These are phyloP conservation scores for Alternaria arbusti DNA, from an alignment of 2,329 filamentous ascomycete species.

Conservation along the genomic window DNA sequence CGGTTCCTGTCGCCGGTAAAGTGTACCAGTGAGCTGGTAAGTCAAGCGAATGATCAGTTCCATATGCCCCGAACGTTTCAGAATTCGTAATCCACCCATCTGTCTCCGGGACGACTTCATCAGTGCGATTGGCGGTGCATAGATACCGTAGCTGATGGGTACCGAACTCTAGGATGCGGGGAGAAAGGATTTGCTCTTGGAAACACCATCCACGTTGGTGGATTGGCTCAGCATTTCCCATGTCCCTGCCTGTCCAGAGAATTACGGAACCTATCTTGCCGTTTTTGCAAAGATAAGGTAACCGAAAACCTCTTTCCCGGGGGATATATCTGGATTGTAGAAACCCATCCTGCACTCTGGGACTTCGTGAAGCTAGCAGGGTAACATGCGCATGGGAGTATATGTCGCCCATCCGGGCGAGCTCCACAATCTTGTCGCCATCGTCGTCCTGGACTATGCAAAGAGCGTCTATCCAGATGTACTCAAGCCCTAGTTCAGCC, in stretches of 20 bases:
- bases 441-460: constrained; percentile 4
- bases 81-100: background rate
- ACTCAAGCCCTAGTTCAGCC: background rate
- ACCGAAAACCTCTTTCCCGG: background rate
- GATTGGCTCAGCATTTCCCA: background rate
- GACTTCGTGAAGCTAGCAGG: background rate
- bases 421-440: background rate
- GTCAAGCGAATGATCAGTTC: background rate
- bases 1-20: background rate
- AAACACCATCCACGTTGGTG: background rate
- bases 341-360: background rate
- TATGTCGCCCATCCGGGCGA: background rate
- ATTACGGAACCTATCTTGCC: background rate
- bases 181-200: background rate
- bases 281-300: background rate
- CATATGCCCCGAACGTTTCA: background rate
- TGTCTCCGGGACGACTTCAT: background rate
- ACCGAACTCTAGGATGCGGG: background rate
- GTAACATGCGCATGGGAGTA: background rate
- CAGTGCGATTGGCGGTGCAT: background rate
- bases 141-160: background rate
- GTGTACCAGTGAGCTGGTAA: background rate
- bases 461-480: constrained; percentile 2
- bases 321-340: background rate
- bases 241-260: background rate